Evolutionary conservation across 352 stramenopile species (phyloP).

Genomic region (Pythium dissimile): DNA sequence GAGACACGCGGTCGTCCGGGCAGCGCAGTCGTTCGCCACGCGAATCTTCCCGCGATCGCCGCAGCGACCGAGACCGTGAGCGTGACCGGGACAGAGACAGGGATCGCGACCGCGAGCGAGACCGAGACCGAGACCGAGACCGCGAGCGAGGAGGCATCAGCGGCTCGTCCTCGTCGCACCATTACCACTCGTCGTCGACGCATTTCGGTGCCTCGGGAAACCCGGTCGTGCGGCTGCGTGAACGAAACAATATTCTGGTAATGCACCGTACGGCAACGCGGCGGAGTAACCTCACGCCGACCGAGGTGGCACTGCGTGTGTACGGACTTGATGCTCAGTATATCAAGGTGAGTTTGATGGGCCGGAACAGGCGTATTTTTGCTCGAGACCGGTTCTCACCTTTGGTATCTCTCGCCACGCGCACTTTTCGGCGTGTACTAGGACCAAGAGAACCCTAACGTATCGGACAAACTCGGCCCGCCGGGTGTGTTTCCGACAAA

Average conservation of each 20-base stretch:
- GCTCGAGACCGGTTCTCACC: background rate
- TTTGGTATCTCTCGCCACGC: background rate
- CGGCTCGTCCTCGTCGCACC: constrained; percentile 21
- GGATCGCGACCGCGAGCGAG: constrained; percentile 15
- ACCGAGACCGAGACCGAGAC: constrained; percentile 24
- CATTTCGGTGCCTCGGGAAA: constrained; percentile 46
- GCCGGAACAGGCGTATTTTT: no score
- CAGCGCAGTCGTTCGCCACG: constrained; percentile 18
- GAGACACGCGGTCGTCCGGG: constrained; percentile 16
- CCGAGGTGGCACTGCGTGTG: constrained; percentile 50
- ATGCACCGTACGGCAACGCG: constrained; percentile 68
- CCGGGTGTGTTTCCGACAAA: constrained; percentile 78
- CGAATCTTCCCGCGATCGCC: constrained; percentile 15
- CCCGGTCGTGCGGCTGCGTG: constrained; percentile 48
- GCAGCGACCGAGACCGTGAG: constrained; percentile 29
- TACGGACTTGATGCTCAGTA: constrained; percentile 67
- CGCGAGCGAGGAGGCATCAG: constrained; percentile 18
- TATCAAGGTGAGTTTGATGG: constrained; percentile 74
- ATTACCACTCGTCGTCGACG: constrained; percentile 24
- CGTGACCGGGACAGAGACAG: constrained; percentile 25
- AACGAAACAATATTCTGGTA: constrained; percentile 67
- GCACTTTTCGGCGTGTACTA: constrained; percentile 15
- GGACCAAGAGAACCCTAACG: constrained; percentile 58
- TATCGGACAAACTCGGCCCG: constrained; percentile 66
- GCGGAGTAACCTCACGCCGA: constrained; percentile 38